A percentile compares a stretch with the other conserved stretches of the same genome.
phyloP scores from a whole-genome alignment of 148 eudicot genomes.

The Silene uniflora region DNA sequence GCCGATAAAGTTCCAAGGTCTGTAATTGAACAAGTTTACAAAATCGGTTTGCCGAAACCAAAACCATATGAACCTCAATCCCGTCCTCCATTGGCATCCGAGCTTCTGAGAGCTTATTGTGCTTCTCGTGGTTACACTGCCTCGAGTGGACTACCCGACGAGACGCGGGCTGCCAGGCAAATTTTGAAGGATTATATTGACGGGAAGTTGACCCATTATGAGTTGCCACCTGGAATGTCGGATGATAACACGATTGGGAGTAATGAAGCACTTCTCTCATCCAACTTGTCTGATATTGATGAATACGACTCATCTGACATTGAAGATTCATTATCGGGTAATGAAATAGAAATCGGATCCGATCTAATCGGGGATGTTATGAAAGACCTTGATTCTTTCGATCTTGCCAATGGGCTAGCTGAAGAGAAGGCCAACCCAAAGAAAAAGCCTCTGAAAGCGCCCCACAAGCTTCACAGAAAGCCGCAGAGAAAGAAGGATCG shows the following conservation, averaged over 20 bases:
- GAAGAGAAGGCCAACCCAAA: conserved; percentile 30
- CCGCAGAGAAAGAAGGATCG: conserved; percentile 87
- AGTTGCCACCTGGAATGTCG: conserved; percentile 67
- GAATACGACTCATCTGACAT: conserved; percentile 53
- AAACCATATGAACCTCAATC: conserved; percentile 75
- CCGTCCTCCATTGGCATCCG: conserved; percentile 80
- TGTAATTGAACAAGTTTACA: conserved; percentile 60
- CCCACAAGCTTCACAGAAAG: conserved; percentile 83
- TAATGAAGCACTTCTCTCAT: conserved; percentile 1
- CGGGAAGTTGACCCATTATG: conserved; percentile 82
- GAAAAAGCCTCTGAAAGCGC: conserved; percentile 45
- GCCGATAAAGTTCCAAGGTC: conserved; percentile 69
- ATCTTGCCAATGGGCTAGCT: conserved; percentile 57
- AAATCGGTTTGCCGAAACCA: conserved; percentile 77
- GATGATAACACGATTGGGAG: conserved; percentile 24
- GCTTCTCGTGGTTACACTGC: conserved; percentile 93
- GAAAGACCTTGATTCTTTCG: conserved; percentile 73
- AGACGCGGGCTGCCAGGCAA: conserved; percentile 75
- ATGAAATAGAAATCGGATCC: conserved; percentile 33
- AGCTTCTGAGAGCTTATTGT: conserved; percentile 83
- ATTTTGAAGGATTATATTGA: conserved; percentile 92
- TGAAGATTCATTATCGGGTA: conserved; percentile 29
- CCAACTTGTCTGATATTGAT: conserved; percentile 30
- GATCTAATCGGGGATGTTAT: conserved; percentile 47
- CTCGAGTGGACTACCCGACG: conserved; percentile 86